Evolutionary conservation across 129 eudicot species (phyloP), one percentile per base, ranked within the genome.

Genomic region (Artemisia tridentata): DNA sequence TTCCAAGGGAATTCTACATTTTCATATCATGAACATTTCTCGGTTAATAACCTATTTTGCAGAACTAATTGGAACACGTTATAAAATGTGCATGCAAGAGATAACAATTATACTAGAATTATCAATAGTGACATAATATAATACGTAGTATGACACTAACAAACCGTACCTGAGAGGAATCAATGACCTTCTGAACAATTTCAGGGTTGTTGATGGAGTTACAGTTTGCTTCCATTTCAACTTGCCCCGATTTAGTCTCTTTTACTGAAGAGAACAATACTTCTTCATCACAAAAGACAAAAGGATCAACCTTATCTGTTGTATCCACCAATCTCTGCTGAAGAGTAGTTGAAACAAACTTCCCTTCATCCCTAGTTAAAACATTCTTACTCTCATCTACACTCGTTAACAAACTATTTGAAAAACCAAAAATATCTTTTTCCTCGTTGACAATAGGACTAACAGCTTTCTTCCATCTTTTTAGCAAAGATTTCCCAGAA

Each of bases 1-100:
- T 72, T 65, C 73, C 75, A 43, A 63, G 47, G 53, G 59, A 55
- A 34, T 64, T 61, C 88, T 86, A 88, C 81, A 76, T 69, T 55
- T 67, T 11, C 61, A 61, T 11, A 72, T 4, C 50, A 58, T 60
- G 23, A 59, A 41, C 21, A 49, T 52, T 14, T 34, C 17, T 16
- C 23, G 18, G 46, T 50, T 18, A 61, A 31, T 48, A 7, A 38
- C 7, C 45, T 38, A 38, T 8, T 7, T 38, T 38, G 45, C 45
- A 7, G 11, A 38, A 38, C 45, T 38, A 7, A 38, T 2, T 38
- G 45, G 11, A 7, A 38, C 45, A 38, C 11, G 45, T 38, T 38
- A 38, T 38, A 38, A 38, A 38, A 38, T 38, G 45, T 7, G 2
- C 45, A 38, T 38, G 45, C 45, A 38, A 8, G 2, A 38, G 45